A percentile compares a stretch with the other conserved stretches of the same genome.
phyloP scores from a whole-genome alignment of 2,329 filamentous ascomycete genomes.

The Beauveria sp. region DNA sequence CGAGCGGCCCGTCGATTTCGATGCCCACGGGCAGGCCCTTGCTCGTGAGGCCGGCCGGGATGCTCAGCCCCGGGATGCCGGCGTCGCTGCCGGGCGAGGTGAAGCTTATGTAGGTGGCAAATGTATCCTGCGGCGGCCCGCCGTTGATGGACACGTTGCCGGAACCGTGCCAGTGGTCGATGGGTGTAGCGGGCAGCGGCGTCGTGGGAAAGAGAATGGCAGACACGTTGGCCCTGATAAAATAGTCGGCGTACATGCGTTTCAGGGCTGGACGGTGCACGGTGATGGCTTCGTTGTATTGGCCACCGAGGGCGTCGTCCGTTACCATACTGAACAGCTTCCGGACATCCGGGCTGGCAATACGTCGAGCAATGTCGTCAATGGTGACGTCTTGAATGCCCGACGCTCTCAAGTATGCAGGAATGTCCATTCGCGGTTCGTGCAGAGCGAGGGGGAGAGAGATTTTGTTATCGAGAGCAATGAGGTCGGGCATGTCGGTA shows the following conservation, averaged over 20 bases:
- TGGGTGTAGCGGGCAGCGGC: conserved; percentile 13
- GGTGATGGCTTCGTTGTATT: conserved; percentile 11
- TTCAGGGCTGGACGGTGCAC: conserved; percentile 14
- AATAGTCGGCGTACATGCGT: conserved; percentile 13
- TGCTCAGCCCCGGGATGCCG: conserved; percentile 14
- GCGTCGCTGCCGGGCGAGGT: conserved; percentile 14
- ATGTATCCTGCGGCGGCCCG: conserved; percentile 11
- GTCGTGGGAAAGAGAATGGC: conserved; percentile 15
- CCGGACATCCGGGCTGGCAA: conserved; percentile 13
- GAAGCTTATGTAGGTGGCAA: conserved; percentile 11
- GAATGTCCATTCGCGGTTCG: conserved; percentile 11
- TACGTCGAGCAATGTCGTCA: conserved; percentile 3
- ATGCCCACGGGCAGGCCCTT: conserved; percentile 13
- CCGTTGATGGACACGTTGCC: conserved; percentile 15
- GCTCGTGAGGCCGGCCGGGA: conserved; percentile 12
- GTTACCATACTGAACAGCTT: conserved; percentile 4
- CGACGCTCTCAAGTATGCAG: conserved; percentile 11
- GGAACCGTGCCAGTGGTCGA: conserved; percentile 11
- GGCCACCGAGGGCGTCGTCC: neutral
- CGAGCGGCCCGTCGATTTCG: conserved; percentile 14
- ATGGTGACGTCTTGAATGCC: conserved; percentile 2
- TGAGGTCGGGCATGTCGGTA: conserved; percentile 13
- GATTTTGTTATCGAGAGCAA: conserved; percentile 9
- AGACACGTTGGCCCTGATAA: conserved; percentile 6
- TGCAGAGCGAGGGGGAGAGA: conserved; percentile 8